Evolutionary conservation across 2,329 filamentous ascomycete genomes (phyloP).

Genomic region (Calonectria leucothoes): DNA sequence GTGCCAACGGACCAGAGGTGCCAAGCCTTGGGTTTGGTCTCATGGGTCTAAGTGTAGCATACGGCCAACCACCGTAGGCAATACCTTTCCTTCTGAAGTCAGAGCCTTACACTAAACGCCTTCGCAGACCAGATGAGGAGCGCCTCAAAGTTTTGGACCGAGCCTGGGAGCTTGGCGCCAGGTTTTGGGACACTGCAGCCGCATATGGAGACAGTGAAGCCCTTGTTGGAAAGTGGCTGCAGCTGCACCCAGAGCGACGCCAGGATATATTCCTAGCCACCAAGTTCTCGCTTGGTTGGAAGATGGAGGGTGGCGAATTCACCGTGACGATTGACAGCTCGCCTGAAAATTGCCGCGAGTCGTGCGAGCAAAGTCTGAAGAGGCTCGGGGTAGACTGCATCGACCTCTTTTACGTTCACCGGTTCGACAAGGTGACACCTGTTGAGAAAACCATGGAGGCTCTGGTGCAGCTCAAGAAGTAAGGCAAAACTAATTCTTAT

Average conservation of each 20-base stretch:
- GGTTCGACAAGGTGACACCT: conserved; percentile 55
- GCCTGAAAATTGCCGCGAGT: conserved; percentile 11
- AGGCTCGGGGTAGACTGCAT: conserved; percentile 56
- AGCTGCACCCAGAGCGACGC: conserved; percentile 54
- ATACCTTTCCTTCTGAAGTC: neutral
- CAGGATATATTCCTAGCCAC: conserved; percentile 58
- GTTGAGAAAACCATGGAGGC: conserved; percentile 60
- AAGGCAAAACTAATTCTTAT: neutral
- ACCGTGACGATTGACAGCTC: conserved; percentile 22
- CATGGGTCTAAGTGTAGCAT: conserved; percentile 30
- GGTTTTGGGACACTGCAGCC: conserved; percentile 60
- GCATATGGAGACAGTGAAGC: conserved; percentile 58
- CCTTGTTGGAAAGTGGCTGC: conserved; percentile 59
- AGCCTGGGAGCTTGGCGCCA: conserved; percentile 57
- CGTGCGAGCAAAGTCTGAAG: conserved; percentile 49
- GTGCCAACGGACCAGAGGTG: conserved; percentile 7
- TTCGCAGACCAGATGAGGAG: conserved; percentile 53
- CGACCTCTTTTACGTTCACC: conserved; percentile 64
- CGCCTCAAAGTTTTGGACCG: conserved; percentile 60
- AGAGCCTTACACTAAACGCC: neutral
- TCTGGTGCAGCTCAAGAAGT: conserved; percentile 57
- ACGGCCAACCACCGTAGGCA: conserved; percentile 3
- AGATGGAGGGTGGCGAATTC: conserved; percentile 14
- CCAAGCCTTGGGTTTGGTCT: conserved; percentile 14
- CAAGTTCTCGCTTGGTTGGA: conserved; percentile 36